Conservation (phyloP, 345 rosid genomes). For the Diplotaxis tenuifolia region DNA sequence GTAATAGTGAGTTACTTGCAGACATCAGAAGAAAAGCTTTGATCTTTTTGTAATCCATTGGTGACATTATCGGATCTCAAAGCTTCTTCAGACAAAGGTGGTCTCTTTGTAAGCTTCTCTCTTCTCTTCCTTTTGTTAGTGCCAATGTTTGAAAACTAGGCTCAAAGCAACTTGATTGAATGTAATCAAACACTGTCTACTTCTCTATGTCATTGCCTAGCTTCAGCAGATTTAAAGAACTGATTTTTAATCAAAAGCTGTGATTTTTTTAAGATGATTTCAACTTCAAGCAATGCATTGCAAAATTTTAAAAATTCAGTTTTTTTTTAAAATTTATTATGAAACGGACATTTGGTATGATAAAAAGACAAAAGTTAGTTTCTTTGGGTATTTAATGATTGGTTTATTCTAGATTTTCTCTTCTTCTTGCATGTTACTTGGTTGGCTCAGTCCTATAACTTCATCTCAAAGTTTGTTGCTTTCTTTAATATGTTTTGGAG, state of each 20-base stretch:
- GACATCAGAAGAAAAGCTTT: constrained; percentile 16
- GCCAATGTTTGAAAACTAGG: too few relatives aligned
- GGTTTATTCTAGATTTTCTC: constrained; percentile 23
- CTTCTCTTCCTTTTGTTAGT: too few relatives aligned
- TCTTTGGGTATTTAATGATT: constrained; percentile 7
- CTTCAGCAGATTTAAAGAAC: background rate
- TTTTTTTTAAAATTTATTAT: background rate
- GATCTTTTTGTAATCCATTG: constrained; percentile 15
- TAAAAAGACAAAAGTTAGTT: background rate
- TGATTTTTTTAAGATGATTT: constrained; percentile 9
- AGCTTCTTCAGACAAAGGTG: constrained; percentile 26
- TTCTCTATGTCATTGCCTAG: too few relatives aligned
- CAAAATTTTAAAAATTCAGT: background rate
- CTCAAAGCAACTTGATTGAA: too few relatives aligned
- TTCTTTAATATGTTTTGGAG: background rate
- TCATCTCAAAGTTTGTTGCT: constrained; percentile 28
- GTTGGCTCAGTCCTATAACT: constrained; percentile 19
- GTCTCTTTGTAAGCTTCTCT: constrained; percentile 2
- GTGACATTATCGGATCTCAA: constrained; percentile 29
- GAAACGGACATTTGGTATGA: constrained; percentile 12
- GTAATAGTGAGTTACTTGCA: constrained; percentile 19
- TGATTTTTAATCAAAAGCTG: constrained; percentile 11
- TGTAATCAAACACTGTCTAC: too few relatives aligned
- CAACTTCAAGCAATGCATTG: constrained; percentile 17
- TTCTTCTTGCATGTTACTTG: constrained; percentile 34